Evolutionary conservation across 306 rosid species (phyloP), one percentile per base, ranked within the genome.

Genomic region (Luffa acutangula): DNA sequence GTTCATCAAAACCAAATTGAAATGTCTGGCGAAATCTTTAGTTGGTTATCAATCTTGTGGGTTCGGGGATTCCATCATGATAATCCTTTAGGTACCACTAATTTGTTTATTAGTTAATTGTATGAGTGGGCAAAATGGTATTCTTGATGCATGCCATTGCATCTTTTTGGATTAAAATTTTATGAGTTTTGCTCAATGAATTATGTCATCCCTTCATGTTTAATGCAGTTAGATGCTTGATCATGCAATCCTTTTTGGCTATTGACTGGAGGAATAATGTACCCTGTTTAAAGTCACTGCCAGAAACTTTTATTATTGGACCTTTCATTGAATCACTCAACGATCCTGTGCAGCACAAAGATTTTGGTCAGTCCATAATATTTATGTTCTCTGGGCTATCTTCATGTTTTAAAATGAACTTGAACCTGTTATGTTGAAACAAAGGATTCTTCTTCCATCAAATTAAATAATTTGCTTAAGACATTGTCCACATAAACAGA

Each of bases 311-410:
- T 89, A 80, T 94, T 74, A 90, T 92, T 54, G 97, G 97, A 81
- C 95, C 97, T 78, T 86, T 94, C 78, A 71, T 94, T 75, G 89
- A 85, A 85, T 97, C 93, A 73, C 52, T 94, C 82, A 94, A 94
- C 79, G 98, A 94, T 78, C 97, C 98, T 12, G 87, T 86, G 82
- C 98, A 94, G 76, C 97, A 94, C 87, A 92, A 89, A 85, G 97
- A 92, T 57, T 94, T 94, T 79, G 97, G 98, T 94, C 62, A 79
- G 81, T 79, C 42, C 48, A 46, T 39, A 49, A 48, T 46, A 78
- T 9, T 43, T 45, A 41, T 78, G 25, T 15, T 14, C 62, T 63
- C 70, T 78, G 51, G 53, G 75, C 64, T 76, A 62, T 81, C 49
- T 72, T 81, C 79, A 43, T 80, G 37, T 13, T 70, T 69, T 37